Evolutionary conservation across 2,329 filamentous ascomycete genomes (phyloP).

Genomic region (Aspergillus sp.): DNA sequence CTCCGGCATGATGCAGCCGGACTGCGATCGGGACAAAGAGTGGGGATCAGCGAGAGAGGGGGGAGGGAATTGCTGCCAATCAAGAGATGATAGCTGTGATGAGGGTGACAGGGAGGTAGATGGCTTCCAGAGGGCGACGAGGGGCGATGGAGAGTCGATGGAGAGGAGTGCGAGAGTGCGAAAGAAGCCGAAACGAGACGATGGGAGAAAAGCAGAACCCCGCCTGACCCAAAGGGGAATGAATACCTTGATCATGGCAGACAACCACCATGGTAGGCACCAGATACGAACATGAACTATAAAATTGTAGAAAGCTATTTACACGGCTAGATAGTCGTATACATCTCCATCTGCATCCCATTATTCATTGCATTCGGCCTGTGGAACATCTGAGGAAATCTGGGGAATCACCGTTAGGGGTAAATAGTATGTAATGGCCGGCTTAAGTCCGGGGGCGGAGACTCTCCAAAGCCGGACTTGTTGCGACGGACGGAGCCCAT

Average conservation of each 20-base stretch:
- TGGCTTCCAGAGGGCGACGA: neutral
- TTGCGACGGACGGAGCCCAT: constrained; percentile 32
- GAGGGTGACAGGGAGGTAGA: neutral
- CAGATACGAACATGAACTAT: too few species aligned
- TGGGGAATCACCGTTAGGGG: neutral
- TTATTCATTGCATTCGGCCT: too few species aligned
- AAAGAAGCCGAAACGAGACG: too few species aligned
- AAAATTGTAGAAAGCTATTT: too few species aligned
- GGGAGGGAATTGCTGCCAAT: constrained; percentile 1
- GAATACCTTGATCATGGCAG: too few species aligned
- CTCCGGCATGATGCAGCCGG: constrained; percentile 22
- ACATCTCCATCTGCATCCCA: too few species aligned
- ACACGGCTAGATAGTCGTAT: too few species aligned
- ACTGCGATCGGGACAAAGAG: constrained; percentile 11
- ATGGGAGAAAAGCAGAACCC: too few species aligned
- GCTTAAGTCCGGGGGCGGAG: constrained; percentile 33
- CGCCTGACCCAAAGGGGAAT: too few species aligned
- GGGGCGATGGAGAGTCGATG: too few species aligned
- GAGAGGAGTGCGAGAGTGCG: too few species aligned
- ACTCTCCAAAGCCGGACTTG: constrained; percentile 26
- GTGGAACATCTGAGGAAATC: neutral
- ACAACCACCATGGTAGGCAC: too few species aligned
- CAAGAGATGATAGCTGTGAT: neutral
- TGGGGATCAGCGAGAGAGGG: neutral
- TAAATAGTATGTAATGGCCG: constrained; percentile 2